phyloP scores from a whole-genome alignment of 768 basidiomycete species.

The Mycena crocata region DNA sequence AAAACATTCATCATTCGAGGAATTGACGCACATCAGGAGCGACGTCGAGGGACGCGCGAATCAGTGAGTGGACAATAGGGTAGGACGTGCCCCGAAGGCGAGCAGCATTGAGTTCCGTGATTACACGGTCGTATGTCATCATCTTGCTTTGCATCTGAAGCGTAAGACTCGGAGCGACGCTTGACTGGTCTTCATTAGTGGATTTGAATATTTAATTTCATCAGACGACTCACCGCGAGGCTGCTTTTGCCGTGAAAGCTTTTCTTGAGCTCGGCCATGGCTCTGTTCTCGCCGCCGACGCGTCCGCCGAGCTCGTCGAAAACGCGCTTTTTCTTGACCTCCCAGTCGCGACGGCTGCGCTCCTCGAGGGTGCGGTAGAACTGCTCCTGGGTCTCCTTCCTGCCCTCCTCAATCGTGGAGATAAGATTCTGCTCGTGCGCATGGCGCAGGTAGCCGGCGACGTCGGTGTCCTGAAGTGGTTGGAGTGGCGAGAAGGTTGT shows the following conservation, averaged over 20 bases:
- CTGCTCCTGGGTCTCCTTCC: conserved; percentile 85
- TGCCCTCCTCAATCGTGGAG: conserved; percentile 91
- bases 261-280: conserved; percentile 70
- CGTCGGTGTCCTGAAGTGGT: conserved; percentile 93
- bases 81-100: conserved; percentile 78
- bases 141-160: conserved; percentile 92
- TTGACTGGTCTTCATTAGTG: conserved; percentile 38
- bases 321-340: conserved; percentile 87
- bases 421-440: conserved; percentile 96
- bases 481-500: conserved; percentile 91
- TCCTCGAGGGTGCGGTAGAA: conserved; percentile 87
- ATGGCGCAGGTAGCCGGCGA: conserved; percentile 93
- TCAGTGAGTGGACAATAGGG: conserved; percentile 79
- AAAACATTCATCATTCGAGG: neutral
- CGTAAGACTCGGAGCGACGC: conserved; percentile 64
- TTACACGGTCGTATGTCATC: conserved; percentile 93
- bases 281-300: conserved; percentile 64
- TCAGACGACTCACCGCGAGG: conserved; percentile 57
- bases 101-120: conserved; percentile 81
- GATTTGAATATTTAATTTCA: neutral
- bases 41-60: conserved; percentile 72
- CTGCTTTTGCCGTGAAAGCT: conserved; percentile 69
- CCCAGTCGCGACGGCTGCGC: conserved; percentile 85
- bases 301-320: conserved; percentile 90
- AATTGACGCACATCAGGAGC: conserved; percentile 64